phyloP scores from a whole-genome alignment of 305 asterid genomes.

The Fraxinus dipetala region DNA sequence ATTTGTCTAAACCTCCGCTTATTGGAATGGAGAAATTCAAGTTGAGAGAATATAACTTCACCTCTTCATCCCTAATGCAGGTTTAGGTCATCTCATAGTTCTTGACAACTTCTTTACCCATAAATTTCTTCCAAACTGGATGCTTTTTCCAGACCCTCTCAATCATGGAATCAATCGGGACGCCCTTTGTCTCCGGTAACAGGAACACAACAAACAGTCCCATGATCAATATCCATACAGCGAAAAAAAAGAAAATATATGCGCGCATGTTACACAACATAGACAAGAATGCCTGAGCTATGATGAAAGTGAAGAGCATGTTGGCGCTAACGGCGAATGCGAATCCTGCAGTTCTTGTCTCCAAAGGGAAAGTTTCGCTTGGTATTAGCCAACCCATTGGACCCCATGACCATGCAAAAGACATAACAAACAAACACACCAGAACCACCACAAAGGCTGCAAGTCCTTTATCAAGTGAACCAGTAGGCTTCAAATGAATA shows the following conservation, averaged over 20 bases:
- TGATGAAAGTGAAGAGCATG: neutral
- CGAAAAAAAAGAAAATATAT: neutral
- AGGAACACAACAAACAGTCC: neutral
- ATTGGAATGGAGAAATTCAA: neutral
- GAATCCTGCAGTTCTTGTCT: neutral
- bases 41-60: neutral
- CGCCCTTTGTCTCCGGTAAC: neutral
- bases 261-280: neutral
- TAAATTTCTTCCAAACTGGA: neutral
- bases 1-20: neutral
- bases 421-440: conserved; percentile 39
- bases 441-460: conserved; percentile 33
- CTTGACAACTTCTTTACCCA: neutral
- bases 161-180: neutral
- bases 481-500: conserved; percentile 23
- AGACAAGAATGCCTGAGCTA: neutral
- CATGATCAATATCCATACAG: neutral
- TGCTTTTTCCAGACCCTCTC: neutral
- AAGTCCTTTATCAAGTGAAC: conserved; percentile 19
- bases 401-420: conserved; percentile 21
- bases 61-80: neutral
- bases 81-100: neutral
- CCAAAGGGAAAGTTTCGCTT: conserved; percentile 22
- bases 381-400: conserved; percentile 50
- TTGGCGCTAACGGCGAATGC: neutral